These are phyloP conservation scores for Ganoderma sinense DNA, from an alignment of 1,284 basidiomycete genomes.

Conservation along the genomic window DNA sequence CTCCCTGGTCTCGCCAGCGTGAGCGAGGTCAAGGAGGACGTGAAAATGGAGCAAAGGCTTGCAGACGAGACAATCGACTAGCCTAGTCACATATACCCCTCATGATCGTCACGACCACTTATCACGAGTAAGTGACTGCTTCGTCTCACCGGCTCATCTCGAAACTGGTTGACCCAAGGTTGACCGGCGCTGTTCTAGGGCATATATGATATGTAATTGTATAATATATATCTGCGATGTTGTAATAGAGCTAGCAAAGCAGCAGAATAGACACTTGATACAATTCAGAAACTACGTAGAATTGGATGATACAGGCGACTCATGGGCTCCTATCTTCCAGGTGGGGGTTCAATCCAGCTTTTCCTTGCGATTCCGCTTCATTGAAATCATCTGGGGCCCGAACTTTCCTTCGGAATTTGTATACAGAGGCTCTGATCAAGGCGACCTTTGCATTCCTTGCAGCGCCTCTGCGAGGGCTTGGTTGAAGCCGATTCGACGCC, in stretches of 20 bases:
- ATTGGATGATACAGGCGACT: not conserved
- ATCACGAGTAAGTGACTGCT: not conserved
- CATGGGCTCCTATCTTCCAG: not conserved
- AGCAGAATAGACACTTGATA: not conserved
- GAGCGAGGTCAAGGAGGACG: conserved; percentile 51
- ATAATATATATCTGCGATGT: conserved; percentile 15
- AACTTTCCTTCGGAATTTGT: not conserved
- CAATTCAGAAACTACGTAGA: not conserved
- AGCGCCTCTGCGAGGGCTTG: conserved; percentile 12
- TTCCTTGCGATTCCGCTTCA: not conserved
- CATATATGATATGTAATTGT: conserved; percentile 20
- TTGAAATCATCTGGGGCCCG: not conserved
- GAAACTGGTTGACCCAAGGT: not conserved
- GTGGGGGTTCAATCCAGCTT: not conserved
- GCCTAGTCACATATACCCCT: not conserved
- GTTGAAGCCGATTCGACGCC: conserved; percentile 29
- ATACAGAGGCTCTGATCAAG: not conserved
- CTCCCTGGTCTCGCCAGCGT: conserved; percentile 68
- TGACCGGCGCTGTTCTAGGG: conserved; percentile 1
- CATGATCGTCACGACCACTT: conserved; percentile 18
- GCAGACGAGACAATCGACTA: conserved; percentile 14
- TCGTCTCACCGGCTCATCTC: not conserved
- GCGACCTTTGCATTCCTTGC: not conserved
- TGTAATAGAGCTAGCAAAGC: conserved; percentile 13
- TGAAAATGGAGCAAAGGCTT: conserved; percentile 44